These are phyloP conservation scores for Orbilia javanica DNA, from an alignment of 2,329 filamentous ascomycete species.

Conservation along the genomic window DNA sequence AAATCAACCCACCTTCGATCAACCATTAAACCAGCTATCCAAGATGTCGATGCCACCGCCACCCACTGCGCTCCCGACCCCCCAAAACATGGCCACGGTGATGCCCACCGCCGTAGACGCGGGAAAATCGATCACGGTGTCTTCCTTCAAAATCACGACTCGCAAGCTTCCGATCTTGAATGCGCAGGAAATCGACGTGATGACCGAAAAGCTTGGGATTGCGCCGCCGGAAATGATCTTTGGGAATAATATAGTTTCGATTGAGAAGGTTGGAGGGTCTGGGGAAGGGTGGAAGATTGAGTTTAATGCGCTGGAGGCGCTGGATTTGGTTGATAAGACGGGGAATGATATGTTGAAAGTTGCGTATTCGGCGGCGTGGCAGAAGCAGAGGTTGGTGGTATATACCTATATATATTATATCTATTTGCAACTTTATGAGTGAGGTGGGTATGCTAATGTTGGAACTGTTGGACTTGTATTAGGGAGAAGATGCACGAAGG, in stretches of 20 bases:
- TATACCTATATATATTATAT: slow-evolving; percentile 63
- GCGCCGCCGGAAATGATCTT: slow-evolving; percentile 99
- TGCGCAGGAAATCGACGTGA: slow-evolving; percentile 85
- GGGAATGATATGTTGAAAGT: slow-evolving; percentile 89
- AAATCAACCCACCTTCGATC: neutral
- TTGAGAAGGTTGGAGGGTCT: slow-evolving; percentile 79
- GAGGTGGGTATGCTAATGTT: slow-evolving; percentile 65
- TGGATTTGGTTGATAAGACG: slow-evolving; percentile 94
- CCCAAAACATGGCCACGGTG: slow-evolving; percentile 43
- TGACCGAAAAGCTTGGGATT: slow-evolving; percentile 83
- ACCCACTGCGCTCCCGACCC: slow-evolving; percentile 14
- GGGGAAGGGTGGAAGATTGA: slow-evolving; percentile 74
- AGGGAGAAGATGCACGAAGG: slow-evolving; percentile 84
- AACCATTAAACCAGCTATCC: neutral
- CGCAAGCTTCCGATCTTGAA: slow-evolving; percentile 91
- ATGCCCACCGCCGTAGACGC: slow-evolving; percentile 56
- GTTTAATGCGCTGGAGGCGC: slow-evolving; percentile 87
- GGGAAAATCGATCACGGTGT: slow-evolving; percentile 59
- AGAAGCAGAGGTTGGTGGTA: slow-evolving; percentile 66
- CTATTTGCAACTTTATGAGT: too few relatives aligned
- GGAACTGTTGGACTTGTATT: neutral
- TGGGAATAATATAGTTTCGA: slow-evolving; percentile 86
- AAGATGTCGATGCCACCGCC: slow-evolving; percentile 44
- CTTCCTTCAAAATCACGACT: slow-evolving; percentile 60
- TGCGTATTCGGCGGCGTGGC: slow-evolving; percentile 91